Evolutionary conservation across 371 early-diverging fungal species (phyloP), one percentile per base, ranked within the genome.

Genomic region (Mucor mucedo): DNA sequence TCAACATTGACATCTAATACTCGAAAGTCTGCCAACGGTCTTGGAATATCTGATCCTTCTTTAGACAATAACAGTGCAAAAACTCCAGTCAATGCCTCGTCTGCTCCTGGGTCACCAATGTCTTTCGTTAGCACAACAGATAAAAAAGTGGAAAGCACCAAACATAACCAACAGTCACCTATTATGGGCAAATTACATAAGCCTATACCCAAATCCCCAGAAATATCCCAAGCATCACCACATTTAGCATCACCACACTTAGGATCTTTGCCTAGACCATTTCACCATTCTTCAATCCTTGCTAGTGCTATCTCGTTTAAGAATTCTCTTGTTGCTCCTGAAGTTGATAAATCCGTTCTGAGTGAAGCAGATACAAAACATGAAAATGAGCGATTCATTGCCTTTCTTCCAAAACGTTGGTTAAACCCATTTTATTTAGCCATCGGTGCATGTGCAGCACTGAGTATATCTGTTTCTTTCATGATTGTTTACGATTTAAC

Each of bases 401-500:
- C 80, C 2, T 79, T 79, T 55, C 52, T 68, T 8, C 40, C 57
- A 14, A 58, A 64, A 41, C 29, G 48, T 32, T 68, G 72, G 60
- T 45, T 77, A 2, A 77, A 76, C 49, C 76, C 80, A 0, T 75
- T 80, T 32, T 63, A 71, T 50, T 53, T 75, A n/a, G 80, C 80
- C 13, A 48, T 75, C 11, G 27, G 72, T 3, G 55, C 68, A 2
- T 68, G 77, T 53, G 48, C 50, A 38, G 55, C 69, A 0, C 49
- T 77, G 40, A 45, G 52, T 39, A 13, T 70, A 9, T 61, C 78
- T 2, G 65, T 80, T 9, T 35, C 71, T 4, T 77, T 77, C 33
- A 80, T 75, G 73, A 75, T 80, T n/a, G 70, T 77, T 8, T 80
- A 70, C 55, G 66, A 76, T 63, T 45, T 80, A 42, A 66, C 65